Base-by-base conservation (phyloP, 768 basidiomycete species). In the Kwoniella shandongensis region DNA sequence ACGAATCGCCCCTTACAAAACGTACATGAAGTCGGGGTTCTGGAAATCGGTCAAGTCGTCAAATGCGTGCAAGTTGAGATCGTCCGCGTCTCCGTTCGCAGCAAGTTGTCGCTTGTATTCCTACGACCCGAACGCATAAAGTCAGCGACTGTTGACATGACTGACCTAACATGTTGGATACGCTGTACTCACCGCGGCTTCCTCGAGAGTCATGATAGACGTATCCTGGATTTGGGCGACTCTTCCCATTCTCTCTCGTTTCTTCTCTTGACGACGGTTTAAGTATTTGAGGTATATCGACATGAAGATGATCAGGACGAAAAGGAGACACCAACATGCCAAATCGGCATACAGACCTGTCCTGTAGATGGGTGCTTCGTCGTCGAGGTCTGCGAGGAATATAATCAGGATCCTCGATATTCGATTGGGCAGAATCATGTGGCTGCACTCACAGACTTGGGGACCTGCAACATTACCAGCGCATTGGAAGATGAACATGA, bases 331-430 rank as follows among this genome's bases (percentile, higher is more conserved):
- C 78, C 79, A 81, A 50, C 79, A 80, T 15, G 77, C 73, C 29
- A 81, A 63, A 56, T 79, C 73, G 18, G 78, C 72, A 27, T 75
- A 68, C 4, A 81, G 72, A 6, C 80, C 81, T 15, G 73, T 76
- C 47, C 69, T 75, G 67, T 81, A 81, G 51, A 56, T 46, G 3
- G 62, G 62, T 17, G 62, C 62, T 49, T 64, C 62, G 8, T 54
- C 46, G 5, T 54, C 44, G 27, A 61, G 50, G 27, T 55, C 50
- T 57, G 48, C 42, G 2, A 20, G n/a, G 25, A 27, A 51, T 10
- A 45, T 41, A 3, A 32, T 3, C 35, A n/a, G n/a, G n/a, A n/a
- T n/a, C n/a, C n/a, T n/a, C 12, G 18, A 42, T 27, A 23, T 2
- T 23, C n/a, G 23, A 40, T n/a, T n/a, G 15, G 10, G 27, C 8